Evolutionary conservation across 192 early-diverging fungal species (phyloP).

Genomic region (Coemansia sp.): DNA sequence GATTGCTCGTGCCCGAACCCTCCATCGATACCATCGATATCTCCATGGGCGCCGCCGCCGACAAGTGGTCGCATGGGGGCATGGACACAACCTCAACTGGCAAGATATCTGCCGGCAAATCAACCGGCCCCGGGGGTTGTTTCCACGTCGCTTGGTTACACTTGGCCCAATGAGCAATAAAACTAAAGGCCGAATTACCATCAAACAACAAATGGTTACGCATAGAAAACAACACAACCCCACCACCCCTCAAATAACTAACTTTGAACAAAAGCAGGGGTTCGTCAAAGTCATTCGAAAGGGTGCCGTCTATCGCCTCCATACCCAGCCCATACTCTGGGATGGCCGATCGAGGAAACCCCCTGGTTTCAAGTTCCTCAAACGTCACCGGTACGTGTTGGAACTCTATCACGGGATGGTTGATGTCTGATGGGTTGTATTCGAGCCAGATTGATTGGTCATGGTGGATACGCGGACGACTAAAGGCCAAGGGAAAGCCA

Average conservation of each 20-base stretch:
- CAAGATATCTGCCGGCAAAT: no score
- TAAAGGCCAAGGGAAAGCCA: conserved; percentile 15
- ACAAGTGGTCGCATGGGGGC: no score
- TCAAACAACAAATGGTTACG: conserved; percentile 28
- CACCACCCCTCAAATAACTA: conserved; percentile 19
- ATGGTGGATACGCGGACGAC: neutral
- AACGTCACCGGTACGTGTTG: conserved; percentile 1
- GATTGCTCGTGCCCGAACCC: neutral
- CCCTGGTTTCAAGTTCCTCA: neutral
- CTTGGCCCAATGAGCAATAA: conserved; percentile 22
- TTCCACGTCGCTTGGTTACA: conserved; percentile 3
- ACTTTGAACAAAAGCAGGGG: conserved; percentile 30
- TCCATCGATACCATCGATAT: conserved; percentile 15
- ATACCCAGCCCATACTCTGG: conserved; percentile 4
- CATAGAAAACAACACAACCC: conserved; percentile 17
- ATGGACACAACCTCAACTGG: no score
- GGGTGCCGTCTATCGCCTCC: conserved; percentile 3
- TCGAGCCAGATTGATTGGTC: conserved; percentile 11
- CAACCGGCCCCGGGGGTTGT: neutral
- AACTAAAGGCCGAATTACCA: conserved; percentile 24
- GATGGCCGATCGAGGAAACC: conserved; percentile 6
- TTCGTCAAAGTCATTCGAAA: neutral
- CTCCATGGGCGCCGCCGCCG: conserved; percentile 4
- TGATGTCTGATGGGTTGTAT: conserved; percentile 8
- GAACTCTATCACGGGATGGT: conserved; percentile 21